phyloP scores from a whole-genome alignment of 2,329 filamentous ascomycete genomes.

The Pleomassaria siparia region DNA sequence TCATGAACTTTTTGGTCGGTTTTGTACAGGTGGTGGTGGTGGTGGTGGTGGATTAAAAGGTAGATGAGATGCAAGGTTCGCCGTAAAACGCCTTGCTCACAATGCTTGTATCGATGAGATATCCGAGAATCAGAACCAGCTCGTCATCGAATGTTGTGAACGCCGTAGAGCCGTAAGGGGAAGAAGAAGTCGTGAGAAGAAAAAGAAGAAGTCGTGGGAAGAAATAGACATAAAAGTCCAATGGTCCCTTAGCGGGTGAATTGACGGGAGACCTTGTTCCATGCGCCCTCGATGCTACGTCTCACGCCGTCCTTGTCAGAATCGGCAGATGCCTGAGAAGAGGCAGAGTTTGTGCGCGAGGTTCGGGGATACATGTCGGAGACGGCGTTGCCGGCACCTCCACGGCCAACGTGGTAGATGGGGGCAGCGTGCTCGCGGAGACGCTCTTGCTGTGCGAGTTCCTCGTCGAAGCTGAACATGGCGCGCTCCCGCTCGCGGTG shows the following conservation, averaged over 20 bases:
- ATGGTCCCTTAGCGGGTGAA: slow-evolving; percentile 29
- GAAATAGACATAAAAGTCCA: background rate
- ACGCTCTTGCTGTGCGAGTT: slow-evolving; percentile 60
- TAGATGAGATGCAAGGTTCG: background rate
- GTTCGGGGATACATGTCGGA: slow-evolving; percentile 40
- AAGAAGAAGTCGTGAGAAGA: background rate
- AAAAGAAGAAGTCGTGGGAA: slow-evolving; percentile 4
- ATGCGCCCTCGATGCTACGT: slow-evolving; percentile 39
- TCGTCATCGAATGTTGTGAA: slow-evolving; percentile 18
- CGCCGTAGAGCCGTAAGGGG: slow-evolving; percentile 1
- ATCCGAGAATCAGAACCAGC: slow-evolving; percentile 44
- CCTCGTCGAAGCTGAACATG: slow-evolving; percentile 70
- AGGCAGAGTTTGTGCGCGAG: slow-evolving; percentile 33
- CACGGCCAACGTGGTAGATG: slow-evolving; percentile 65
- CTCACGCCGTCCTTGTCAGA: slow-evolving; percentile 32
- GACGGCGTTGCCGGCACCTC: slow-evolving; percentile 60
- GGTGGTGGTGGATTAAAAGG: background rate
- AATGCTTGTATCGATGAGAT: slow-evolving; percentile 18
- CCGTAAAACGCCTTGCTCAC: slow-evolving; percentile 1
- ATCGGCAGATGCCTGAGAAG: slow-evolving; percentile 22
- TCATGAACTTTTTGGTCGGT: background rate
- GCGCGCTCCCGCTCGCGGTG: slow-evolving; percentile 56
- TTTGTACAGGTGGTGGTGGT: background rate
- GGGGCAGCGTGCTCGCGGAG: slow-evolving; percentile 58
- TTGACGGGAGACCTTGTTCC: slow-evolving; percentile 36